These are phyloP conservation scores for Lodderomyces oxycetoniae DNA, from an alignment of 1,139 yeast species.

Conservation along the genomic window DNA sequence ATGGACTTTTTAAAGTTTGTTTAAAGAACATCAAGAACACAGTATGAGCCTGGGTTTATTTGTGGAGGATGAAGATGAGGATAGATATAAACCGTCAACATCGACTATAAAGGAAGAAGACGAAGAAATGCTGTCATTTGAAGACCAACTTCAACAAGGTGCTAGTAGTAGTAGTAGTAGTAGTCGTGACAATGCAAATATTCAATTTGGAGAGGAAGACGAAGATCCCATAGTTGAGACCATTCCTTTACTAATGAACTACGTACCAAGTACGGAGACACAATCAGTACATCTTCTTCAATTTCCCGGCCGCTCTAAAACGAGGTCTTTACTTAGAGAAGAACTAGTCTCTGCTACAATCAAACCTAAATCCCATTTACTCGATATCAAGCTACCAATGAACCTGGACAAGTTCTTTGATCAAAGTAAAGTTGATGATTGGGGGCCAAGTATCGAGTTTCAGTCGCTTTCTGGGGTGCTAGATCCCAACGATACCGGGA, in stretches of 20 bases:
- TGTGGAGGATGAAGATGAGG: slow-evolving; percentile 13
- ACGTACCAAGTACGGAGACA: slow-evolving; percentile 18
- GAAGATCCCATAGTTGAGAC: slow-evolving; percentile 79
- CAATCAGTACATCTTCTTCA: slow-evolving; percentile 46
- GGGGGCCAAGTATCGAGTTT: slow-evolving; percentile 53
- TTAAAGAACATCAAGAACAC: neutral
- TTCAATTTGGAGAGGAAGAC: slow-evolving; percentile 19
- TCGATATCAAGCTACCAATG: slow-evolving; percentile 72
- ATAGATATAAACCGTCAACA: slow-evolving; percentile 9
- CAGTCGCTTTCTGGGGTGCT: slow-evolving; percentile 72
- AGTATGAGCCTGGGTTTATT: slow-evolving; percentile 12
- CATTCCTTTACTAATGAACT: slow-evolving; percentile 54
- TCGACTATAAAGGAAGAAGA: slow-evolving; percentile 11
- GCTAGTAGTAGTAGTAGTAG: neutral
- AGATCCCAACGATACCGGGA: slow-evolving; percentile 27
- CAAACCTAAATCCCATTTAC: slow-evolving; percentile 50
- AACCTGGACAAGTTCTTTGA: slow-evolving; percentile 65
- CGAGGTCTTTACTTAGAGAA: slow-evolving; percentile 38
- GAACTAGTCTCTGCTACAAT: slow-evolving; percentile 49
- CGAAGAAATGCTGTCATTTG: slow-evolving; percentile 5
- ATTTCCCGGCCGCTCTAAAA: slow-evolving; percentile 65
- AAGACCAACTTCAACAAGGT: slow-evolving; percentile 1
- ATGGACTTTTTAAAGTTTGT: too few species aligned
- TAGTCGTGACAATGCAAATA: neutral
- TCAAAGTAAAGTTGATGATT: slow-evolving; percentile 53